Percentiles rank a stretch among this genome's conserved stretches.
phyloP scores from a whole-genome alignment of 352 stramenopile species.

The Phytophthora sp. region DNA sequence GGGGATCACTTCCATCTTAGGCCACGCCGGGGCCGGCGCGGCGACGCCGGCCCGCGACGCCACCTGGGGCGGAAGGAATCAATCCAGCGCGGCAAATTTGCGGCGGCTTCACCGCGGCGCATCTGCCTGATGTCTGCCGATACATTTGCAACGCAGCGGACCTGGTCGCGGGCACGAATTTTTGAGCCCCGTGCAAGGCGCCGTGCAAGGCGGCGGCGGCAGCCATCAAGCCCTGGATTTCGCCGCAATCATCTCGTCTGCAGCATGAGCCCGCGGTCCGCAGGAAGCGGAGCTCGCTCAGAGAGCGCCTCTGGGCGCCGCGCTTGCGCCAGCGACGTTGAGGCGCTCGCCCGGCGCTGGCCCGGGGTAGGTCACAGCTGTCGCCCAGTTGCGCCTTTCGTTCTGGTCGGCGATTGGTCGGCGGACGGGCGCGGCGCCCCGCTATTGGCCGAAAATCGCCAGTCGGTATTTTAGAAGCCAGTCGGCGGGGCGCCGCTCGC shows the following conservation, averaged over 20 bases:
- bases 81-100: constrained; percentile 7
- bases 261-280: not conserved
- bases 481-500: constrained; percentile 4
- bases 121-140: constrained; percentile 13
- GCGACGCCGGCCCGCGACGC: not conserved
- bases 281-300: no score
- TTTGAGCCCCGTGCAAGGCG: constrained; percentile 9
- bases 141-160: constrained; percentile 5
- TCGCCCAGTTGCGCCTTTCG: constrained; percentile 22
- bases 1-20: not conserved
- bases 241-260: not conserved
- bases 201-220: not conserved
- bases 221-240: constrained; percentile 1
- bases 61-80: constrained; percentile 6
- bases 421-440: not conserved
- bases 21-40: not conserved
- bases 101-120: constrained; percentile 5
- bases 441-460: constrained; percentile 27
- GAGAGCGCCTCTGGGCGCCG: constrained; percentile 7
- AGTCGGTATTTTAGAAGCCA: constrained; percentile 39
- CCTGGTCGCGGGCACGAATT: constrained; percentile 17
- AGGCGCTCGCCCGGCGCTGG: no score
- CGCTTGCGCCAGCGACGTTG: constrained; percentile 32
- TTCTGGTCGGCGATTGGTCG: constrained; percentile 13
- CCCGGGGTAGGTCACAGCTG: constrained; percentile 7